Percentiles rank a stretch among this genome's conserved stretches.
Evolutionary conservation across 2,329 filamentous ascomycete genomes (phyloP).

Genomic region (Stagonosporopsis rhizophila): DNA sequence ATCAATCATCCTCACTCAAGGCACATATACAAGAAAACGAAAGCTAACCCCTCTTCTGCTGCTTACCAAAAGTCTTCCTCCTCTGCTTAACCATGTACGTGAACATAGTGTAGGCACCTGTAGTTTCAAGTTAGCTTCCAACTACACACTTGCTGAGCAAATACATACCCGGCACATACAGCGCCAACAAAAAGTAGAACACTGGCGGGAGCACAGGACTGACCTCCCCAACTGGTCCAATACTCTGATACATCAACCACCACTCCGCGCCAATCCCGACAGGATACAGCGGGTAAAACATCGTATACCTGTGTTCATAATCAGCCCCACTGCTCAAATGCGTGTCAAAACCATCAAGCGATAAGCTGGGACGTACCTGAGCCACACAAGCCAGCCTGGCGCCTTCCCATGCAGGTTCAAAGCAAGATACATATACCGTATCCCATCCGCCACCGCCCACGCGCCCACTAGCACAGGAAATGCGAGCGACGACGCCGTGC

Average conservation of each 20-base stretch:
- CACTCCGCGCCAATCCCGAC: conserved; percentile 38
- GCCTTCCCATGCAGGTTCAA: conserved; percentile 31
- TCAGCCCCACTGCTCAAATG: not conserved
- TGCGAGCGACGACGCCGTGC: conserved; percentile 25
- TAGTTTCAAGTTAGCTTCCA: not conserved
- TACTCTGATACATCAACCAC: conserved; percentile 33
- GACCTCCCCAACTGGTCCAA: conserved; percentile 20
- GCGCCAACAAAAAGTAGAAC: conserved; percentile 31
- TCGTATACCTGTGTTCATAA: conserved; percentile 12
- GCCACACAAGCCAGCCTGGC: conserved; percentile 23
- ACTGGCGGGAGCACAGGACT: conserved; percentile 21
- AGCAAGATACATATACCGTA: conserved; percentile 33
- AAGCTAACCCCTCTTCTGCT: not conserved
- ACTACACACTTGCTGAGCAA: not conserved
- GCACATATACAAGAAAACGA: no score
- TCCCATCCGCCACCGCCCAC: conserved; percentile 32
- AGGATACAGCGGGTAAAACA: conserved; percentile 38
- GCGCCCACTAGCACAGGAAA: conserved; percentile 31
- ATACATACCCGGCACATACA: conserved; percentile 33
- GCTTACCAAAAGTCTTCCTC: conserved; percentile 24
- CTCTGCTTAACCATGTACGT: conserved; percentile 40
- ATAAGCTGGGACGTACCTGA: conserved; percentile 18
- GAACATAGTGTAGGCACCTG: conserved; percentile 38
- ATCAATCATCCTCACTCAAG: not conserved
- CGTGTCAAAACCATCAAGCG: no score